A percentile compares a stretch with the other conserved stretches of the same genome.
These are phyloP conservation scores for Syzygium jambos DNA, from an alignment of 345 rosid genomes.

Conservation along the genomic window DNA sequence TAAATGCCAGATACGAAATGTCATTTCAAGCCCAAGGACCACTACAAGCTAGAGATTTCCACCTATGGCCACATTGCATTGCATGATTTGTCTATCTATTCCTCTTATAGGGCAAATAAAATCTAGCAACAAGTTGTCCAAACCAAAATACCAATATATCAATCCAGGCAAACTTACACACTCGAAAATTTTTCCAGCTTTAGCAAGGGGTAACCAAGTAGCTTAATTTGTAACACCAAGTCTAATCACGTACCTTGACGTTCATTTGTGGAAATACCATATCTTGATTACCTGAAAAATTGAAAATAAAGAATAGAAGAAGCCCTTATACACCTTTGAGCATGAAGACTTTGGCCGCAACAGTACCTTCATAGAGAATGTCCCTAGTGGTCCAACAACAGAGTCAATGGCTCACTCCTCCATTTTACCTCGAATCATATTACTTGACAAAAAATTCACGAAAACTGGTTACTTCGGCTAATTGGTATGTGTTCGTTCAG, in stretches of 20 bases:
- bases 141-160: not conserved
- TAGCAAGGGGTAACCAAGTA: not conserved
- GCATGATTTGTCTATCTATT: not conserved
- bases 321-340: not conserved
- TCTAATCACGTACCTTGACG: not conserved
- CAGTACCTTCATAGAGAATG: too few relatives aligned
- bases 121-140: not conserved
- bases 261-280: not conserved
- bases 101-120: not conserved
- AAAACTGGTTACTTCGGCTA: too few relatives aligned
- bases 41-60: not conserved
- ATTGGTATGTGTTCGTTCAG: too few relatives aligned
- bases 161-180: conserved; percentile 56
- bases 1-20: not conserved
- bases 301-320: not conserved
- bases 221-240: not conserved
- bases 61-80: not conserved
- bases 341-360: not conserved
- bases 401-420: too few relatives aligned
- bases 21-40: not conserved
- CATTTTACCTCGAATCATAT: too few relatives aligned
- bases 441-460: too few relatives aligned
- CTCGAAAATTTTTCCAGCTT: conserved; percentile 57
- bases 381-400: too few relatives aligned
- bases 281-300: not conserved